Evolutionary conservation across 2,329 filamentous ascomycete genomes (phyloP).

Genomic region (Exutisphaerella laricina): DNA sequence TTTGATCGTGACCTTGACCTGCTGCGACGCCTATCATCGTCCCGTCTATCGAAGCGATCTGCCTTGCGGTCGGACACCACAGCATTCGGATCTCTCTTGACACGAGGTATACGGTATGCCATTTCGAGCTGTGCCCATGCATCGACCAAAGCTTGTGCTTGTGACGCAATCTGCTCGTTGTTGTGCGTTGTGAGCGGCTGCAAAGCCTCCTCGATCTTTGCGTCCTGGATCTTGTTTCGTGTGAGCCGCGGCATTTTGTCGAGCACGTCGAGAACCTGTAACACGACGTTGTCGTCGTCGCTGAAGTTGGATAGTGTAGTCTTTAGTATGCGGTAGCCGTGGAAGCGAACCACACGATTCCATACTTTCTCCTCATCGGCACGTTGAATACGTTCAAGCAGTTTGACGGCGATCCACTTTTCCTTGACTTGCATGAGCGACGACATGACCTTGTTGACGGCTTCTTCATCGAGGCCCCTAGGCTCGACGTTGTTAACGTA

Average conservation of each 20-base stretch:
- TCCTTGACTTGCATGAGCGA: conserved; percentile 96
- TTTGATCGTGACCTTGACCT: conserved; percentile 46
- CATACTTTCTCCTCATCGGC: conserved; percentile 82
- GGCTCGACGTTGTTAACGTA: conserved; percentile 87
- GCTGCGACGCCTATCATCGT: conserved; percentile 46
- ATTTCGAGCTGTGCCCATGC: conserved; percentile 87
- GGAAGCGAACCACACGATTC: conserved; percentile 88
- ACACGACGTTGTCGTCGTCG: conserved; percentile 81
- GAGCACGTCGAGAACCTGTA: conserved; percentile 85
- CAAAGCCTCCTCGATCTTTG: conserved; percentile 83
- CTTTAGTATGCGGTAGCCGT: conserved; percentile 93
- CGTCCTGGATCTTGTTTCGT: conserved; percentile 93
- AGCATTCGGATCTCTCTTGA: conserved; percentile 70
- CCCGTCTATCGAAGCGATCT: conserved; percentile 59
- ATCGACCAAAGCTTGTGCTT: conserved; percentile 66
- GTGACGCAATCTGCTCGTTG: conserved; percentile 62
- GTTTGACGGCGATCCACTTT: conserved; percentile 97
- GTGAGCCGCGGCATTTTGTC: conserved; percentile 85
- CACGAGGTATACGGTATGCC: conserved; percentile 86
- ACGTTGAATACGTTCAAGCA: conserved; percentile 80
- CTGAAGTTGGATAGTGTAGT: conserved; percentile 77
- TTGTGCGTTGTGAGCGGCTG: conserved; percentile 61
- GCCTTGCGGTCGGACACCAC: conserved; percentile 48
- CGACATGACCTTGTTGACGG: conserved; percentile 91
- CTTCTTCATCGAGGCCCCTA: conserved; percentile 71